Base-by-base conservation (phyloP, 192 early-diverging fungal species). In the Helicostylum pulchrum region DNA sequence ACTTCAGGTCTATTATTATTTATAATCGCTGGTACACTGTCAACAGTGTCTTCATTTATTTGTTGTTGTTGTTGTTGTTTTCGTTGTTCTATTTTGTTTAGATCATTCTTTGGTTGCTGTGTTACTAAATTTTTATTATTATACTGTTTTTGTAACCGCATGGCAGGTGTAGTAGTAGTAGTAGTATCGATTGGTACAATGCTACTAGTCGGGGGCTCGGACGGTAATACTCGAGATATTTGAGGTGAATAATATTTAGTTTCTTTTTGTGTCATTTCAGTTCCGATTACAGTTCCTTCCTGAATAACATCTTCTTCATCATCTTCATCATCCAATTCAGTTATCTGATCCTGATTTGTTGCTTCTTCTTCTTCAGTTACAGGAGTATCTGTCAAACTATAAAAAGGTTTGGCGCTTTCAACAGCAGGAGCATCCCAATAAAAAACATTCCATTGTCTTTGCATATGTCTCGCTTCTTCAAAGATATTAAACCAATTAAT, bases 391-490 rank as follows among this genome's bases (percentile, higher is more conserved):
- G 36, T 39, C 36, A 39, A 39, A 10, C 9, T 39, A 10, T 39
- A 39, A 39, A 39, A 39, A 9, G 36, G 36, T 39, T 39, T 39
- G 9, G 36, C 9, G 6, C 19, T 19, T 26, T 23, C 57, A 11
- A 59, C 4, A 20, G 20, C 21, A 59, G 36, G 57, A 15, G 36
- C 11, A 9, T 30, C 57, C 19, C 43, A 21, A 26, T 21, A 21
- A 19, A 42, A 19, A 12, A 44, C 19, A 7, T 59, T 56, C 71
- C 71, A 72, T 52, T 63, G 64, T 43, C 65, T 42, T 23, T 72
- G 71, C 44, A 62, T 66, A 44, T 69, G 58, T 31, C 74, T 57
- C 4, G 68, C 74, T 70, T 75, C 74, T 45, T 75, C 74, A 63
- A 75, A 70, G 21, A 75, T 60, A 46, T 39, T 43, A 58, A 70